Percentiles rank a stretch among this genome's conserved stretches.
These are phyloP conservation scores for Jimgerdemannia lactiflua DNA, from an alignment of 192 early-diverging fungal species.

Conservation along the genomic window DNA sequence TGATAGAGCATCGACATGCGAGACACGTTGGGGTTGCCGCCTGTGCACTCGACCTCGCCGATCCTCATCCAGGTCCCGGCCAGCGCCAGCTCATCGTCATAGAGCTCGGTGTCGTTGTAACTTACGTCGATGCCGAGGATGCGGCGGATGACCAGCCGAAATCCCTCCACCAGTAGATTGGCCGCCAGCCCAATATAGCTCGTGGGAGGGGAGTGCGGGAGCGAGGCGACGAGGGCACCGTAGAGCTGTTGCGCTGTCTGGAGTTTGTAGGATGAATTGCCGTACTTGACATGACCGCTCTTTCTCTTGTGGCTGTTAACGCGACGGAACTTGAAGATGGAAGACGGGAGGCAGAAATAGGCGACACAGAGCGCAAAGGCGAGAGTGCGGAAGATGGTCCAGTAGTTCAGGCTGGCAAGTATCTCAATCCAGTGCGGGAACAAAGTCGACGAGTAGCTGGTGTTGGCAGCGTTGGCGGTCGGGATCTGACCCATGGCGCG, in stretches of 20 bases:
- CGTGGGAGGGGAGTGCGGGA: not conserved
- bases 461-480: not conserved
- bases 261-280: not conserved
- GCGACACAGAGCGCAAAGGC: slow-evolving; percentile 6
- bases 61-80: slow-evolving; percentile 29
- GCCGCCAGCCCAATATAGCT: not conserved
- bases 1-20: slow-evolving; percentile 20
- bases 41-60: slow-evolving; percentile 31
- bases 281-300: not conserved
- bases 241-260: slow-evolving; percentile 9
- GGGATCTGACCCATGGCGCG: slow-evolving; percentile 15
- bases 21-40: slow-evolving; percentile 19
- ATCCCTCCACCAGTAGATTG: slow-evolving; percentile 8
- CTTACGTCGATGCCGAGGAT: slow-evolving; percentile 21
- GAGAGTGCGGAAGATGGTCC: slow-evolving; percentile 4
- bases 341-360: not conserved
- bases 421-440: not conserved
- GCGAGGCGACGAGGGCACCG: not conserved
- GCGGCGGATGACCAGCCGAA: slow-evolving; percentile 17
- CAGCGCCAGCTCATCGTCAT: slow-evolving; percentile 18
- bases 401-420: slow-evolving; percentile 3
- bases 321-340: slow-evolving; percentile 4
- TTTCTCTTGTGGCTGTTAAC: not conserved
- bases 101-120: slow-evolving; percentile 4
- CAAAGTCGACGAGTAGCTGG: not conserved